Base-by-base conservation (phyloP, 1,139 yeast genomes). In the Groenewaldozyma auringiensis region DNA sequence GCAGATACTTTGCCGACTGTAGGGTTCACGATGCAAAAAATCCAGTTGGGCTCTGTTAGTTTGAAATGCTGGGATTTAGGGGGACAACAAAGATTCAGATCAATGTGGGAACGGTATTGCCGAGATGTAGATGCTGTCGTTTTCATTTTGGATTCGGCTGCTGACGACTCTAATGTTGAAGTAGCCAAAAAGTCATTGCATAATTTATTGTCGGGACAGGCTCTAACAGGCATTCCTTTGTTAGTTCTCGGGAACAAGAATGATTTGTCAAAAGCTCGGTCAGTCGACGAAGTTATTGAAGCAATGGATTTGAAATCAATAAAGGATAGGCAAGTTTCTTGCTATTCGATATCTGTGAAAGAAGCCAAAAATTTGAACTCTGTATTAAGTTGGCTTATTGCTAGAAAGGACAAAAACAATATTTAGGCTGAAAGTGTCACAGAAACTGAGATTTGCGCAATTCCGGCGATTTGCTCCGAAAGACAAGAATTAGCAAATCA, bases 21-120 rank as follows among this genome's bases (percentile, higher is more conserved):
- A 14, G 70, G 70, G 20, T 66, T 67, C 50, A 63, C 69, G 9
- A 63, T 66, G 67, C 65, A 65, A 46, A 52, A 64, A 40, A 62
- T 66, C 38, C 59, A 59, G 41, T 59, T 62, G 48, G 69, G 69
- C n/a, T 55, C 61, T 13, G 70, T 66, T 16, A 65, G 67, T 21
- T 53, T 66, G 25, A 66, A 66, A 54, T 66, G 69, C 55, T 66
- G 70, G 70, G 70, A 66, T 57, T 51, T 66, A 27, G 70, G 70
- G 20, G 70, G 70, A 2, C 70, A 66, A 53, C 69, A 69, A 9
- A 53, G 70, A 41, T 66, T 66, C 51, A 48, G 70, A 42, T 57
- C 67, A 34, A 65, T 66, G 70, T 66, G 70, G 70, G 70, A 67
- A 45, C 59, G 70, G 20, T 66, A 66, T 49, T 66, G 70, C 48